Evolutionary conservation across 257 asterid genomes (phyloP), one percentile per base, ranked within the genome.

Genomic region (Lithospermum erythrorhizon): DNA sequence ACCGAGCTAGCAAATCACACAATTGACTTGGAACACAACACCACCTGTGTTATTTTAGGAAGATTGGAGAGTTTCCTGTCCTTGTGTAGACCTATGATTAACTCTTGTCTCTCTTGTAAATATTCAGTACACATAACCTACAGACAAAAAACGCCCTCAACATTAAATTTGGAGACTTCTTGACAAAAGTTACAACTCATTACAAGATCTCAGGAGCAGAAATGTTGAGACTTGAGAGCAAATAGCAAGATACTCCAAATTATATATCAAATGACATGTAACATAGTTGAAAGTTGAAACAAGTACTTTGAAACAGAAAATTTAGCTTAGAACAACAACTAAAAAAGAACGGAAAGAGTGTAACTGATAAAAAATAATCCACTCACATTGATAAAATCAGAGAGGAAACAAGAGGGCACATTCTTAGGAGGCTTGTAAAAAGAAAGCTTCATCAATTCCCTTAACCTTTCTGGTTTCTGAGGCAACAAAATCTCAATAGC

Each of bases 121-220:
- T 87, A 79, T 55, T 80, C 94, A 17, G 76, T 67, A 51, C 94
- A 84, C 97, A 89, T 89, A 15, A 75, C 85, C 97, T 89, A 59
- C 61, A 75, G 15, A 61, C 30, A 25, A 52, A 73, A 18, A 54
- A 45, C 14, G 7, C 37, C 7, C 7, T 30, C 45, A 35, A 35
- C 14, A 35, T 35, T 35, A 35, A 3, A 6, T 35, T 5, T 35
- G 45, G 45, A 8, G 9, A 10, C 45, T 35, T 35, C 45, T 2
- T 35, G 13, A 35, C 14, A 35, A 3, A 27, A 27, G 6, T 27
- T 27, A 27, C 30, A 27, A 27, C 6, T 3, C 6, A 27, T 2
- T 27, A 27, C 30, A 27, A 27, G 30, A 27, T 27, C 30, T 27
- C 30, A 27, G 30, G 30, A 27, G 30, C n/a, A n/a, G n/a, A 27